Evolutionary conservation across 257 asterid species (phyloP).

Genomic region (Solanum appendiculatum): DNA sequence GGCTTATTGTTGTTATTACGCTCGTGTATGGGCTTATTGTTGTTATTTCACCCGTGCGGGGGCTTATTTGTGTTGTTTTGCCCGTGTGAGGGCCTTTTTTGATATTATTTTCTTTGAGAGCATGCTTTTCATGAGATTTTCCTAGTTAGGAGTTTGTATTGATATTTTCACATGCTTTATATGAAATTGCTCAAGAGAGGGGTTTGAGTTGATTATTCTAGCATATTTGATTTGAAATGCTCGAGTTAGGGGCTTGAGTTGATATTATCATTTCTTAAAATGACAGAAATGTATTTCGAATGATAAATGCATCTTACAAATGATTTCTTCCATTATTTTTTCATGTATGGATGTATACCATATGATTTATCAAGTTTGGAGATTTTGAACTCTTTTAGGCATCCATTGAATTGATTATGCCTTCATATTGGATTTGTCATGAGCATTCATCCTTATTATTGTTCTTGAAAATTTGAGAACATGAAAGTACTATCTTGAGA

Average conservation of each 20-base stretch:
- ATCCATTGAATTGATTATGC: background rate
- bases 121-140: too few relatives aligned
- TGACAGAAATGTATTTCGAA: too few relatives aligned
- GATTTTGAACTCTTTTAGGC: background rate
- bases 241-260: background rate
- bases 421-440: background rate
- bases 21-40: background rate
- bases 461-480: background rate
- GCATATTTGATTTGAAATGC: background rate
- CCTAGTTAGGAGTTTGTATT: too few relatives aligned
- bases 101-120: background rate
- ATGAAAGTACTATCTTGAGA: too few relatives aligned
- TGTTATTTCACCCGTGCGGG: too few relatives aligned
- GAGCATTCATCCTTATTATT: background rate
- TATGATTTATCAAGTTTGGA: too few relatives aligned
- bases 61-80: background rate
- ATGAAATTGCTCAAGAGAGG: background rate
- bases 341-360: too few relatives aligned
- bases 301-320: too few relatives aligned
- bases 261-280: too few relatives aligned
- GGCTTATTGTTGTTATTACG: background rate
- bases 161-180: background rate
- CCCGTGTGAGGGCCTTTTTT: background rate
- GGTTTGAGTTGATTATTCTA: background rate
- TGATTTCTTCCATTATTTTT: too few relatives aligned